These are phyloP conservation scores for Alternaria angustiovoidea DNA, from an alignment of 2,329 filamentous ascomycete species.

Conservation along the genomic window DNA sequence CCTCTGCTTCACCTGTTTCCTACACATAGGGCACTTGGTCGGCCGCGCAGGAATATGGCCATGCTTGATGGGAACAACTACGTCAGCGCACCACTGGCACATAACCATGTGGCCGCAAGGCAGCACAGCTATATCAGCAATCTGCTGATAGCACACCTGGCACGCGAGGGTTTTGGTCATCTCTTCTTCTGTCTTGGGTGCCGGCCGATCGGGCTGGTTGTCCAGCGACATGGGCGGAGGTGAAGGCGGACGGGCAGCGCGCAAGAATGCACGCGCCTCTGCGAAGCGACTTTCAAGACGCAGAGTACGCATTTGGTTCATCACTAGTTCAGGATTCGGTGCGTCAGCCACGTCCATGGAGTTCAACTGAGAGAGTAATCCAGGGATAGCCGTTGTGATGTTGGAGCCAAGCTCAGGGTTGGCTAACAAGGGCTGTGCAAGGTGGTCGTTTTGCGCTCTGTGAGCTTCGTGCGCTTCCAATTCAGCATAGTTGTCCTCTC, in stretches of 20 bases:
- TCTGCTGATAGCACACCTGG: slow-evolving; percentile 62
- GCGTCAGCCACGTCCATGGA: background rate
- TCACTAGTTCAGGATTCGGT: background rate
- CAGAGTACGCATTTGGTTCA: background rate
- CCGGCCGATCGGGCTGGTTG: slow-evolving; percentile 56
- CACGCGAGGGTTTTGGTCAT: slow-evolving; percentile 62
- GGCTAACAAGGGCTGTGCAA: background rate
- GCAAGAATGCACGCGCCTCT: slow-evolving; percentile 10
- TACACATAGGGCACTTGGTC: slow-evolving; percentile 57
- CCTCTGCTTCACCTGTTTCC: slow-evolving; percentile 57
- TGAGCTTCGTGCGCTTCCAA: background rate
- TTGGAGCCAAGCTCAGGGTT: background rate
- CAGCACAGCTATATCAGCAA: slow-evolving; percentile 61
- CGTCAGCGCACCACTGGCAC: slow-evolving; percentile 64
- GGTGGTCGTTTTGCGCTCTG: background rate
- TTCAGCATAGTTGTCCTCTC: background rate
- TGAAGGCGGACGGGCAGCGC: slow-evolving; percentile 20
- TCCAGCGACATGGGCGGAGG: slow-evolving; percentile 52
- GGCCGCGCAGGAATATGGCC: slow-evolving; percentile 51
- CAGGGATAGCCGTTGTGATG: background rate
- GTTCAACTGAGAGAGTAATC: background rate
- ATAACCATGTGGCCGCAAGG: slow-evolving; percentile 65
- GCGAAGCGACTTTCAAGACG: background rate
- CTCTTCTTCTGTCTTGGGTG: slow-evolving; percentile 58
- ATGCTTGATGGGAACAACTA: slow-evolving; percentile 56